Evolutionary conservation across 192 early-diverging fungal genomes (phyloP), one percentile per base, ranked within the genome.

Genomic region (Rhizophagus clarus): DNA sequence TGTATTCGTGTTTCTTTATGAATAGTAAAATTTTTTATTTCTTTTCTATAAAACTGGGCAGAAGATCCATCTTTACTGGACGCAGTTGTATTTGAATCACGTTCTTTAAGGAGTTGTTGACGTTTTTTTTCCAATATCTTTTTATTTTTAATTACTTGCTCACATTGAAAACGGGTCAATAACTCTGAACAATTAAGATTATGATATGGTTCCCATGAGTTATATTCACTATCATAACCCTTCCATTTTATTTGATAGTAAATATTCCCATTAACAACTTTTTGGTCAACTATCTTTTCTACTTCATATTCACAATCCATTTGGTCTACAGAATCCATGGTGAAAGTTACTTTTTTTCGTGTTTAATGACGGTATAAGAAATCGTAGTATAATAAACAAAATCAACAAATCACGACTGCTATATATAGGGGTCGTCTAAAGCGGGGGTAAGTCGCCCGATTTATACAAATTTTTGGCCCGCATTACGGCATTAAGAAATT

Each of bases 271-370:
- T 95, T 87, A 32, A 94, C 95, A 37, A 97, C 71, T 85, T 89
- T 92, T 28, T 89, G 69, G 28, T 88, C 81, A 20, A 94, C 74
- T 37, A 97, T 89, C 3, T 87, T 90, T 34, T 89, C 84, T 84
- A 82, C 78, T 72, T 94, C 79, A 62, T 79, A 82, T 4, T 78
- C 47, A 56, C 73, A 71, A 49, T 70, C 64, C 51, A 49, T n/a
- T 7, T 72, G 51, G 20, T 56, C 60, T 22, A n/a, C 20, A 8
- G 24, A 28, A n/a, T 75, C 40, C 32, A 56, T 56, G 42, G 11
- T 56, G 6, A 56, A 40, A 40, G 5, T 40, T 40, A 40, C n/a
- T 56, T 56, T 56, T 56, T 56, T 56, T 56, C 51, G 51, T 56
- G 51, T n/a, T 56, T 56, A 56, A 56, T 14, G 15, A 56, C 15